Evolutionary conservation across 2,329 filamentous ascomycete genomes (phyloP), one percentile per base, ranked within the genome.

Genomic region (Penicillium sp.): DNA sequence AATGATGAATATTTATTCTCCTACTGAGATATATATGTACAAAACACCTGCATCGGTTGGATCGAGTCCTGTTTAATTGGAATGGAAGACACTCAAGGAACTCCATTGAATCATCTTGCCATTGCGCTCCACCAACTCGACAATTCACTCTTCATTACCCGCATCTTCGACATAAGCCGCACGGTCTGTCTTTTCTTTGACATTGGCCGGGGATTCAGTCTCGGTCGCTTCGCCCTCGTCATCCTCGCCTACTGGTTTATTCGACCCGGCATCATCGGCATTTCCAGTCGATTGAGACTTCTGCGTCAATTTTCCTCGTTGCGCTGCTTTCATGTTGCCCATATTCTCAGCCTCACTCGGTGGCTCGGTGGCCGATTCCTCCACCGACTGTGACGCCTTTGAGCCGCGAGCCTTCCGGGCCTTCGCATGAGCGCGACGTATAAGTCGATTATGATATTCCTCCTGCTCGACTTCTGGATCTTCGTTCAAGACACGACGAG

Each of bases 401-500:
- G 48, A 43, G 11, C 44, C 39, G 16, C 32, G 32, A 13, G 37
- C 38, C 23, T 11, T 45, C 22, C 45, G 45, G 27, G 28, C 45
- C 11, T 38, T 45, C 9, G 48, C 55, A 40, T 44, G 37, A 2
- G 48, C 52, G 17, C 56, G 45, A 2, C 51, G 48, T 28, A 62
- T 60, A 38, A 64, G 41, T 16, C 52, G 47, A 30, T 62, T 61
- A 32, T 64, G 61, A 30, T 60, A 64, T 3, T 58, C 56, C 18
- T 56, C 53, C 32, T 59, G 60, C 11, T 61, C 59, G 0, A 52
- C 22, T 36, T 62, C 59, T 2, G 53, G 54, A 22, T 66, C 50
- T 36, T 68, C 67, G 31, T 66, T 52, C 4, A 67, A 44, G 12
- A 69, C 62, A 16, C 66, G 59, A 23, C 59, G 51, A 4, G 66